These are phyloP conservation scores for Penicillium pulvis DNA, from an alignment of 495 filamentous ascomycete genomes.

Conservation along the genomic window DNA sequence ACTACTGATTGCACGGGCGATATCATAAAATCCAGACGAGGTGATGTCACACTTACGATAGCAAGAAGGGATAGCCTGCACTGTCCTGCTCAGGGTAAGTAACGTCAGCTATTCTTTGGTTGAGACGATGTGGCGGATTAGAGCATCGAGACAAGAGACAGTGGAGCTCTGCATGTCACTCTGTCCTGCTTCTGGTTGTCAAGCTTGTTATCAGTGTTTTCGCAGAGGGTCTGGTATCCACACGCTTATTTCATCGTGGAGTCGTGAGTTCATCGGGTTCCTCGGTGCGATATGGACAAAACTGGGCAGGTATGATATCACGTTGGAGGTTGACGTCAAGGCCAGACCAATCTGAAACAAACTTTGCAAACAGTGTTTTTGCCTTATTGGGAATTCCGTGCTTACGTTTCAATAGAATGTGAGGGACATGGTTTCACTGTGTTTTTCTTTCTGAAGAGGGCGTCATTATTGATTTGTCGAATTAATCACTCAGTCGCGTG, in stretches of 20 bases:
- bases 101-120: constrained; percentile 28
- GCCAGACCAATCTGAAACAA: background rate
- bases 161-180: constrained; percentile 14
- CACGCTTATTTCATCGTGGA: constrained; percentile 19
- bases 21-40: constrained; percentile 6
- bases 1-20: background rate
- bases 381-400: background rate
- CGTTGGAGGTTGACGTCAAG: constrained; percentile 25
- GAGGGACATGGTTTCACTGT: too few species aligned
- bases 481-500: too few species aligned
- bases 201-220: constrained; percentile 3
- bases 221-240: constrained; percentile 11
- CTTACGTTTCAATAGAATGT: background rate
- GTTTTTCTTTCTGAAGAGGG: too few species aligned
- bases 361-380: background rate
- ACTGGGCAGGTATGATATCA: constrained; percentile 16
- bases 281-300: constrained; percentile 3
- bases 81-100: constrained; percentile 10
- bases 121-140: constrained; percentile 23
- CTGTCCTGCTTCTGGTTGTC: constrained; percentile 12
- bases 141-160: constrained; percentile 16
- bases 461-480: too few species aligned
- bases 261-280: constrained; percentile 17
- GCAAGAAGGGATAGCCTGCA: constrained; percentile 3
- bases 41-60: constrained; percentile 46